phyloP scores from a whole-genome alignment of 2,329 filamentous ascomycete species.

The Botrytis elliptica region DNA sequence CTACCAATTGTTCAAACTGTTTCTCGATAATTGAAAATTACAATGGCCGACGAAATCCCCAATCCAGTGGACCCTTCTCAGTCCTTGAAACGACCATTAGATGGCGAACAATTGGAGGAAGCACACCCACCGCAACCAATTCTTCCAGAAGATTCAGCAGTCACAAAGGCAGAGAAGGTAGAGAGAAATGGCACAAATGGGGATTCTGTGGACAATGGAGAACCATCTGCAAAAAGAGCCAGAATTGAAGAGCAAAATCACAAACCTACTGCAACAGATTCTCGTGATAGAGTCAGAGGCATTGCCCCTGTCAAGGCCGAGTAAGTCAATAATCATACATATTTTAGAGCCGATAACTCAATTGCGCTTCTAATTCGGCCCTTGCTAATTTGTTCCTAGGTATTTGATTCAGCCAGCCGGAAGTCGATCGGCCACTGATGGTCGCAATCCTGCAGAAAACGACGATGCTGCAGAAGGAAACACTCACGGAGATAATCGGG shows the following conservation, averaged over 20 bases:
- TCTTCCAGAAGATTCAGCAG: constrained; percentile 34
- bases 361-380: neutral
- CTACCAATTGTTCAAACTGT: no score
- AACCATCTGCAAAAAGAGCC: constrained; percentile 31
- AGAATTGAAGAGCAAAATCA: constrained; percentile 39
- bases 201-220: constrained; percentile 27
- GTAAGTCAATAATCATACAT: constrained; percentile 28
- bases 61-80: constrained; percentile 31
- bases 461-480: constrained; percentile 56
- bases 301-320: constrained; percentile 38
- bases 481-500: constrained; percentile 43
- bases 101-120: constrained; percentile 27
- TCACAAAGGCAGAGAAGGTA: constrained; percentile 37
- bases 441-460: constrained; percentile 13
- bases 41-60: constrained; percentile 28
- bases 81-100: constrained; percentile 34
- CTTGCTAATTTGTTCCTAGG: constrained; percentile 25
- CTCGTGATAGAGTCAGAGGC: constrained; percentile 36
- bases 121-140: constrained; percentile 31
- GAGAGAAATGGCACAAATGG: constrained; percentile 31
- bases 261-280: constrained; percentile 29
- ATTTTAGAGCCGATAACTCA: neutral
- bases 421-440: constrained; percentile 40
- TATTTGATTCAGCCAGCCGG: constrained; percentile 34
- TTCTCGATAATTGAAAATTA: neutral